Conservation (phyloP, 116 monocot species). For the Cymodocea nodosa region DNA sequence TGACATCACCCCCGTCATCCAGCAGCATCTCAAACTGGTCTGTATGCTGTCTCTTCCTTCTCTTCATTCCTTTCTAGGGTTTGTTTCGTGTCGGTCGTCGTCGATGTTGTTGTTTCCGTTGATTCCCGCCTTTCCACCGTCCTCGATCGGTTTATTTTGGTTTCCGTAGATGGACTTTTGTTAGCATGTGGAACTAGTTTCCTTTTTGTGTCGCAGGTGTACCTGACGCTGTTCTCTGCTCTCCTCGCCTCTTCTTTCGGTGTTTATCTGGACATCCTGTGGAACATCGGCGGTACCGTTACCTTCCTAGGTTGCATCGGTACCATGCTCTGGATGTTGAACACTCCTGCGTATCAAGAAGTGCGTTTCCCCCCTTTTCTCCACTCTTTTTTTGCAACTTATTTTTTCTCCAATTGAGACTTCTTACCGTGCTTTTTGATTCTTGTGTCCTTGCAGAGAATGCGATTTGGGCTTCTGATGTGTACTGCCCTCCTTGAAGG, state of each 20-base stretch:
- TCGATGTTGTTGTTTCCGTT: neutral
- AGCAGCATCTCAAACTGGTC: slow-evolving; percentile 63
- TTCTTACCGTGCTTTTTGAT: neutral
- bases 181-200: neutral
- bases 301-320: slow-evolving; percentile 37
- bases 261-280: slow-evolving; percentile 68
- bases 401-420: slow-evolving; percentile 2
- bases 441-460: slow-evolving; percentile 30
- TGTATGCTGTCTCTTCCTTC: neutral
- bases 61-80: neutral
- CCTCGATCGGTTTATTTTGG: neutral
- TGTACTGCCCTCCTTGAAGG: slow-evolving; percentile 47
- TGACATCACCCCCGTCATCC: slow-evolving; percentile 49
- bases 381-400: neutral
- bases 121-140: neutral
- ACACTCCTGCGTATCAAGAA: slow-evolving; percentile 33
- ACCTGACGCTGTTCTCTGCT: slow-evolving; percentile 66
- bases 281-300: slow-evolving; percentile 69
- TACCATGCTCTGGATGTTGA: slow-evolving; percentile 29
- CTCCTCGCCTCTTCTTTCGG: slow-evolving; percentile 56
- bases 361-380: slow-evolving; percentile 15
- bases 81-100: no score
- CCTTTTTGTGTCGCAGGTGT: slow-evolving; percentile 40
- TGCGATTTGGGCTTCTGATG: slow-evolving; percentile 61
- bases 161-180: neutral